Percentiles rank a stretch among this genome's conserved stretches.
phyloP scores from a whole-genome alignment of 192 early-diverging fungal species.

The Gonapodya sp. region DNA sequence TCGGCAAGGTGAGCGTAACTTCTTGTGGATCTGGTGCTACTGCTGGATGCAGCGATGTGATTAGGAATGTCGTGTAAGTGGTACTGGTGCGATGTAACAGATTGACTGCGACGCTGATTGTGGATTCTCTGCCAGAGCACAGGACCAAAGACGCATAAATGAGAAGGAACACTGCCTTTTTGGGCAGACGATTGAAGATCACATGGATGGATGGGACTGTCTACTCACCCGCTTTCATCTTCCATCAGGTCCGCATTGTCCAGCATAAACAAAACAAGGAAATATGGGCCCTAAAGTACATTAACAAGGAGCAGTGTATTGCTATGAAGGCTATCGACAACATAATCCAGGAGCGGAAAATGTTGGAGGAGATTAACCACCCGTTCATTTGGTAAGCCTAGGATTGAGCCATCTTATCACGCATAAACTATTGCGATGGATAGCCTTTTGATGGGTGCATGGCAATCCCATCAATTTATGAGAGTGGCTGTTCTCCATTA shows the following conservation, averaged over 20 bases:
- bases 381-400: constrained; percentile 57
- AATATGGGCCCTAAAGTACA: constrained; percentile 92
- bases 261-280: constrained; percentile 71
- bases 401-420: no score
- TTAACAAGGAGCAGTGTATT: constrained; percentile 91
- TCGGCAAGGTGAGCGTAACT: constrained; percentile 71
- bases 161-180: no score
- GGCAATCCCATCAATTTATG: no score
- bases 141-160: no score
- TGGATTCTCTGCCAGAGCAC: no score
- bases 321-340: constrained; percentile 76
- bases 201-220: background rate
- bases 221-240: background rate
- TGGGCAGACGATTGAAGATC: background rate
- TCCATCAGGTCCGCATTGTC: constrained; percentile 71
- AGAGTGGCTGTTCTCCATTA: no score
- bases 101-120: no score
- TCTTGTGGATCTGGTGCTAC: background rate
- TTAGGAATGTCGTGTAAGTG: no score
- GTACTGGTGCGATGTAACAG: no score
- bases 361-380: constrained; percentile 79
- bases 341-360: constrained; percentile 77
- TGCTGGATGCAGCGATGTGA: no score
- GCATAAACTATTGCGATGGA: no score
- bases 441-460: no score